Percentiles rank a stretch among this genome's conserved stretches.
Evolutionary conservation across 1,284 basidiomycete species (phyloP).

Genomic region (Tremellales sp.): DNA sequence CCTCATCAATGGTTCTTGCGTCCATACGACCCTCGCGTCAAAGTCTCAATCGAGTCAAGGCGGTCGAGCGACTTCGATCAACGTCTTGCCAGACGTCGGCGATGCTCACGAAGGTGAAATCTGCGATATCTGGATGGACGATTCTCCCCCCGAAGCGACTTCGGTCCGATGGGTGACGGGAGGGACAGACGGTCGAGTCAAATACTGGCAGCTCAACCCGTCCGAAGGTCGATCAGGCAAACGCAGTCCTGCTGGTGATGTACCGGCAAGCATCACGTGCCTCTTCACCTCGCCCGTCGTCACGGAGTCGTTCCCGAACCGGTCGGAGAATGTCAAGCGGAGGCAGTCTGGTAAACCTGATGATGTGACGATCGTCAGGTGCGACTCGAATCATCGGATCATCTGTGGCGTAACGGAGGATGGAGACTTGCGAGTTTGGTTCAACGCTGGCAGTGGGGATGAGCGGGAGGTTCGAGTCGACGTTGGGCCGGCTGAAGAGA

Average conservation of each 20-base stretch:
- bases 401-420: conserved; percentile 37
- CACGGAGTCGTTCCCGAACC: conserved; percentile 21
- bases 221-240: conserved; percentile 22
- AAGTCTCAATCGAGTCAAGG: conserved; percentile 26
- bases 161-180: conserved; percentile 37
- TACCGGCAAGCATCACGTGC: conserved; percentile 27
- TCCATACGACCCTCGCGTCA: conserved; percentile 33
- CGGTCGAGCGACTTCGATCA: conserved; percentile 34
- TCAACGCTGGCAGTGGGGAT: conserved; percentile 8
- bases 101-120: conserved; percentile 36
- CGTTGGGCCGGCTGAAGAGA: conserved; percentile 23
- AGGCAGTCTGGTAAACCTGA: conserved; percentile 30
- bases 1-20: conserved; percentile 32
- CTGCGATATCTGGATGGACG: conserved; percentile 29
- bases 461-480: conserved; percentile 22
- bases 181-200: conserved; percentile 43
- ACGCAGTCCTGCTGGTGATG: conserved; percentile 17
- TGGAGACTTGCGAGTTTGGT: conserved; percentile 40
- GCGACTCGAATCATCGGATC: conserved; percentile 24
- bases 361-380: conserved; percentile 30
- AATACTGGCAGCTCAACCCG: conserved; percentile 39
- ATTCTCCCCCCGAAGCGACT: background rate
- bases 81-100: conserved; percentile 21
- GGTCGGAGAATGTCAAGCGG: conserved; percentile 30
- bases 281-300: conserved; percentile 31